Conservation (phyloP, 805 yeast species). For the Phaffomyces thermotolerans region DNA sequence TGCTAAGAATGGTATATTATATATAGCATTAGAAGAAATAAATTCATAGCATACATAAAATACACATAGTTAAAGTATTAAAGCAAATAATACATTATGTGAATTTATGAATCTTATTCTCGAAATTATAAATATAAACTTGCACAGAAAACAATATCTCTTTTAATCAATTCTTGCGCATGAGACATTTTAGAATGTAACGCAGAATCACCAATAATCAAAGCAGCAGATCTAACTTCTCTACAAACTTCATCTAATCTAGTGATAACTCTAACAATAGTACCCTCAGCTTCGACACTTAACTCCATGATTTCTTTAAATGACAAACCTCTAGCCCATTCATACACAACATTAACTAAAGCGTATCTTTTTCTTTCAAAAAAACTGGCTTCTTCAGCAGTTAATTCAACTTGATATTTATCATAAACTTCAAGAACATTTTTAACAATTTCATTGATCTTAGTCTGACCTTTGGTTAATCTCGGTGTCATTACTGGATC, state of each 20-base stretch:
- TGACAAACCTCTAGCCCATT: slow-evolving; percentile 94
- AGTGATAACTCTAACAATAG: slow-evolving; percentile 92
- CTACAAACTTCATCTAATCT: slow-evolving; percentile 92
- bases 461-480: slow-evolving; percentile 60
- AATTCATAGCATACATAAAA: not conserved
- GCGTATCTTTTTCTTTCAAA: slow-evolving; percentile 81
- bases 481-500: slow-evolving; percentile 65
- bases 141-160: slow-evolving; percentile 97
- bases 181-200: slow-evolving; percentile 82
- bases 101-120: too few species aligned
- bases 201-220: slow-evolving; percentile 90
- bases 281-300: slow-evolving; percentile 90
- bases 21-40: slow-evolving; percentile 10
- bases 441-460: slow-evolving; percentile 65
- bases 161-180: slow-evolving; percentile 90
- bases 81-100: too few species aligned
- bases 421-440: slow-evolving; percentile 54
- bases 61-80: too few species aligned
- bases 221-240: slow-evolving; percentile 87
- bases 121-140: slow-evolving; percentile 61
- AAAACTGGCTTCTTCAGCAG: slow-evolving; percentile 81
- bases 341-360: slow-evolving; percentile 87
- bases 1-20: slow-evolving; percentile 16
- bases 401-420: slow-evolving; percentile 63
- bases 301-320: slow-evolving; percentile 87